These are phyloP conservation scores for Meyerozyma smithsonii DNA, from an alignment of 1,139 yeast genomes.

Conservation along the genomic window DNA sequence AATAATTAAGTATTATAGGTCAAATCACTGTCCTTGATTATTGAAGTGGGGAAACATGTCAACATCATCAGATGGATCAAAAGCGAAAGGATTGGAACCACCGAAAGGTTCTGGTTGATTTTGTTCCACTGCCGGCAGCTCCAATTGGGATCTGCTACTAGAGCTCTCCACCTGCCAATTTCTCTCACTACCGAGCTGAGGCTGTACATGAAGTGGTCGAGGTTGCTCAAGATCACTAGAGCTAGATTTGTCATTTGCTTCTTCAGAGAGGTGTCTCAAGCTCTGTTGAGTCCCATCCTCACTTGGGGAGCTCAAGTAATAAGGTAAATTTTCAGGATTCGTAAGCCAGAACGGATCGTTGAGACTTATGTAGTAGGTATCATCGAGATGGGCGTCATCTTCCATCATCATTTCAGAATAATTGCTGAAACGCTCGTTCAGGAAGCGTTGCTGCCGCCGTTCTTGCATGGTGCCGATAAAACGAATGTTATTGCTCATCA, in stretches of 20 bases:
- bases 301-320: conserved; percentile 33
- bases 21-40: background rate
- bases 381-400: conserved; percentile 13
- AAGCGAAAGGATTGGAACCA: background rate
- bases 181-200: background rate
- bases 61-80: background rate
- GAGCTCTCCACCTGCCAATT: background rate
- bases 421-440: conserved; percentile 1
- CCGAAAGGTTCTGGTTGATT: too few species aligned
- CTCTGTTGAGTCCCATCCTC: conserved; percentile 17
- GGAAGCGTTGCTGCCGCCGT: conserved; percentile 13
- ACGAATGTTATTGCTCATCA: conserved; percentile 29
- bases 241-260: background rate
- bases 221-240: background rate
- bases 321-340: conserved; percentile 38
- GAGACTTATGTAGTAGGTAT: conserved; percentile 26
- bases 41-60: background rate
- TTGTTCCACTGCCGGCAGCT: background rate
- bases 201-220: conserved; percentile 1
- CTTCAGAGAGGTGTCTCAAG: background rate
- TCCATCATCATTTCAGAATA: conserved; percentile 3
- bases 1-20: too few species aligned
- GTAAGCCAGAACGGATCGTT: conserved; percentile 44
- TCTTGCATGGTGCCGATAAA: conserved; percentile 26
- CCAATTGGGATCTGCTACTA: background rate